A percentile compares a stretch with the other conserved stretches of the same genome.
phyloP scores from a whole-genome alignment of 805 yeast species.

The Starmerella sirachaensis region DNA sequence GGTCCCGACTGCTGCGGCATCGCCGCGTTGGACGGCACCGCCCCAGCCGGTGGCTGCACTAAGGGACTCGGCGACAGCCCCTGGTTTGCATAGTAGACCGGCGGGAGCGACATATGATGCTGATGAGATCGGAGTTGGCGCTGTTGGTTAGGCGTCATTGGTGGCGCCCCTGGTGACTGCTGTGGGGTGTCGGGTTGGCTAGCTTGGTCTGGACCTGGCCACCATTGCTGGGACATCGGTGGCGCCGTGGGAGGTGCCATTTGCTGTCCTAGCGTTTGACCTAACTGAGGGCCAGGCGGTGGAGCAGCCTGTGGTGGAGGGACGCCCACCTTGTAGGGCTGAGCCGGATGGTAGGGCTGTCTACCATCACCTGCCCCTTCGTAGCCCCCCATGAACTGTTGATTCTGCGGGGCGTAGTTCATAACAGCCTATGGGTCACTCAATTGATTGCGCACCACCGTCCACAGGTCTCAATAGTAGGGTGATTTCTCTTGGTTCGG shows the following conservation, averaged over 20 bases:
- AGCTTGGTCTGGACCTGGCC: conserved; percentile 1
- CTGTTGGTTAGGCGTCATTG: conserved; percentile 6
- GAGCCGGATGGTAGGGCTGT: conserved; percentile 5
- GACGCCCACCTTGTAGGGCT: too few relatives aligned
- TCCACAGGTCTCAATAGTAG: too few relatives aligned
- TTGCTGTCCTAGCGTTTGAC: too few relatives aligned
- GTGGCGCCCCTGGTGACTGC: conserved; percentile 1
- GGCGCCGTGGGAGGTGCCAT: neutral
- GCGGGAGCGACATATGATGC: conserved; percentile 17
- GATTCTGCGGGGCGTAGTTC: conserved; percentile 2
- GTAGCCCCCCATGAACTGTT: conserved; percentile 3
- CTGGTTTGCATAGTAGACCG: conserved; percentile 10
- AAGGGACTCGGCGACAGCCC: conserved; percentile 4
- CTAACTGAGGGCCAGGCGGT: too few relatives aligned
- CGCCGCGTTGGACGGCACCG: neutral
- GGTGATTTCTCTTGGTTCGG: too few relatives aligned
- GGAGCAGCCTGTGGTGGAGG: too few relatives aligned
- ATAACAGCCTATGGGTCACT: conserved; percentile 2
- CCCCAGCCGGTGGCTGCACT: neutral
- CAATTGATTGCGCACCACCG: conserved; percentile 3
- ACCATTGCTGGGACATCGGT: conserved; percentile 3
- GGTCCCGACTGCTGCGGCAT: too few relatives aligned
- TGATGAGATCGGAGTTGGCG: conserved; percentile 10
- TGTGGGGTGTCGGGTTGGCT: conserved; percentile 1
- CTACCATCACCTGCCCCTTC: conserved; percentile 3